Evolutionary conservation across 106 monocot species (phyloP).

Genomic region (Allium fistulosum): DNA sequence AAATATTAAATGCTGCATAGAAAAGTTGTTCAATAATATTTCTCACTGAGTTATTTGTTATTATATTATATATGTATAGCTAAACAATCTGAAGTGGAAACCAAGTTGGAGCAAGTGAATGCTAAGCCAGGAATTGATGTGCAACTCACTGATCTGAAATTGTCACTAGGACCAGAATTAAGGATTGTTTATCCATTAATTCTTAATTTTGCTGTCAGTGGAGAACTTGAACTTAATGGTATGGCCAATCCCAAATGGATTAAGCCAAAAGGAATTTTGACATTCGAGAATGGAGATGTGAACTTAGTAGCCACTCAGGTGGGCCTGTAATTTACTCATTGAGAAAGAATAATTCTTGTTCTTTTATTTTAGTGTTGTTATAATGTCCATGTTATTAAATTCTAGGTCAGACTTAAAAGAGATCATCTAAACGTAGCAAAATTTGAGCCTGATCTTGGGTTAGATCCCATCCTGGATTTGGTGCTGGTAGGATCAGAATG

Average conservation of each 20-base stretch:
- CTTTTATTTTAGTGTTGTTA: neutral
- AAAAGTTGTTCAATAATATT: neutral
- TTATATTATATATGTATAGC: slow-evolving; percentile 20
- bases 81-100: slow-evolving; percentile 42
- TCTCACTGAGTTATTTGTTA: neutral
- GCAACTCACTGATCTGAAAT: slow-evolving; percentile 68
- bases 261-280: slow-evolving; percentile 79
- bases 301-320: slow-evolving; percentile 99
- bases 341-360: neutral
- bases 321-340: neutral
- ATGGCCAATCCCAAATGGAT: slow-evolving; percentile 74
- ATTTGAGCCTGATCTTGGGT: slow-evolving; percentile 95
- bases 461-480: slow-evolving; percentile 89
- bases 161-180: slow-evolving; percentile 86
- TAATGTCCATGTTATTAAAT: neutral
- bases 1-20: neutral
- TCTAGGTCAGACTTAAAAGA: slow-evolving; percentile 88
- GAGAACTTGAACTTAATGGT: slow-evolving; percentile 95
- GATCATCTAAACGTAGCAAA: slow-evolving; percentile 94
- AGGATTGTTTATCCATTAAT: slow-evolving; percentile 95
- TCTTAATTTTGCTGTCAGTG: slow-evolving; percentile 95
- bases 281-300: slow-evolving; percentile 96
- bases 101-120: slow-evolving; percentile 44
- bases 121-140: slow-evolving; percentile 53
- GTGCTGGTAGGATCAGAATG: slow-evolving; percentile 93